Base-by-base conservation (phyloP, 495 filamentous ascomycete genomes). In the Hyaloscypha hepaticicola region DNA sequence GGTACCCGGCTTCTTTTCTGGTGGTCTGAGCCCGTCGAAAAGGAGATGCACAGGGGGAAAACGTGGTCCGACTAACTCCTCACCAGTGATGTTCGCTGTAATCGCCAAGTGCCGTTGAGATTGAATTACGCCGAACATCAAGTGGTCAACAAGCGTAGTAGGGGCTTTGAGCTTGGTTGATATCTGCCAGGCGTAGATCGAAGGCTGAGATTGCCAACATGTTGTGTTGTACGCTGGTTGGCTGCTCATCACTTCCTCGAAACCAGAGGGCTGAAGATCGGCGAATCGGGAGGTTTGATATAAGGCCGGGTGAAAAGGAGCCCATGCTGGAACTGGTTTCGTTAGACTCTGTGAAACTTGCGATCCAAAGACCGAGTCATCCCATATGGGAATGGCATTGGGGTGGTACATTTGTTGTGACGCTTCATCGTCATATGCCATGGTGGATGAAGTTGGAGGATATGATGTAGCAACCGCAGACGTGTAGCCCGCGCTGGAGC, bases 1-100 rank as follows among this genome's bases (percentile, higher is more conserved):
- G 28, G 21, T 62, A 5, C 66, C 60, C 9, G 63, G 69, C 24
- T 63, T 59, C 57, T 67, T 66, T 16, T 45, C 59, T 22, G 55
- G 33, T 14, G 64, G 67, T 3, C 55, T 58, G 11, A 61, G 64
- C 51, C 67, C 58, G 58, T 63, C 57, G 41, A 72, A 69, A 14
- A 72, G 63, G n/a, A 66, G 55, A 49, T 72, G 64, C 19, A 72
- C 67, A 6, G 70, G 65, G 11, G 70, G 70, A 19, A 69, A 63
- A 5, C 52, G 24, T 4, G 65, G 61, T 1, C 70, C 67, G 21
- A 68, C 22, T 22, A 69, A 14, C 14, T 65, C 64, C 34, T 69
- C 61, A 3, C 65, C 70, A 25, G 41, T 60, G 9, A 65, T 14
- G 28, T 66, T 56, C 3, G 34, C 31, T 31, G 58, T 62, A 2